phyloP scores from a whole-genome alignment of 2,329 filamentous ascomycete species.

The Passalora sequoiae region DNA sequence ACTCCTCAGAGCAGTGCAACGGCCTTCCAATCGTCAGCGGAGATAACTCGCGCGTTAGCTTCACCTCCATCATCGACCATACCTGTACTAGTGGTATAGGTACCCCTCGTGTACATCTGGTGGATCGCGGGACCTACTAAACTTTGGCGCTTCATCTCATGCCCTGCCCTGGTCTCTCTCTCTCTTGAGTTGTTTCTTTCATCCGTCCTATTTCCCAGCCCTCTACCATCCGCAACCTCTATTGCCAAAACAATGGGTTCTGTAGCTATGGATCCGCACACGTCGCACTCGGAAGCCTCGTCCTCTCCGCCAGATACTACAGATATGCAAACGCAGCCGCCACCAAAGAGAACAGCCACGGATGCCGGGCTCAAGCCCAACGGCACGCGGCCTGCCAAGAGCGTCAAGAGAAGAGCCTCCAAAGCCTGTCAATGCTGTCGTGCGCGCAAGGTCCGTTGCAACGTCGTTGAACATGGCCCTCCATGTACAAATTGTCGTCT shows the following conservation, averaged over 20 bases:
- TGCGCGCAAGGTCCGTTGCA: conserved; percentile 85
- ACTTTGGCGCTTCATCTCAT: conserved; percentile 18
- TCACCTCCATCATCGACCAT: conserved; percentile 16
- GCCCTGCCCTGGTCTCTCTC: no score
- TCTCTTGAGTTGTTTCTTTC: conserved; percentile 13
- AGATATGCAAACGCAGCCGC: conserved; percentile 19
- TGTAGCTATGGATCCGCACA: conserved; percentile 18
- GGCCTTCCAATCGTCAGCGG: conserved; percentile 11
- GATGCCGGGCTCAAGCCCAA: conserved; percentile 51
- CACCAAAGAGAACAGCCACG: conserved; percentile 52
- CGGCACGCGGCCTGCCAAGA: conserved; percentile 45
- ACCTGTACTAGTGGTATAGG: no score
- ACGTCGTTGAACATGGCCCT: conserved; percentile 79
- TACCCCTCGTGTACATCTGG: conserved; percentile 17
- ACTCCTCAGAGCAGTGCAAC: conserved; percentile 1
- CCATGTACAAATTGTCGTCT: conserved; percentile 84
- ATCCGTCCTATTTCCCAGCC: conserved; percentile 6
- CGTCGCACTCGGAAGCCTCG: conserved; percentile 27
- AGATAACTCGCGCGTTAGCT: conserved; percentile 21
- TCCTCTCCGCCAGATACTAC: conserved; percentile 27
- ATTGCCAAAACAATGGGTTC: conserved; percentile 18
- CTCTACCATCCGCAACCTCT: conserved; percentile 6
- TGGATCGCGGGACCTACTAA: conserved; percentile 16
- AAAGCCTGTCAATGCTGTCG: conserved; percentile 86
- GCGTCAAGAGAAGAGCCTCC: conserved; percentile 78